These are phyloP conservation scores for Volutella citrinella DNA, from an alignment of 2,329 filamentous ascomycete genomes.

Conservation along the genomic window DNA sequence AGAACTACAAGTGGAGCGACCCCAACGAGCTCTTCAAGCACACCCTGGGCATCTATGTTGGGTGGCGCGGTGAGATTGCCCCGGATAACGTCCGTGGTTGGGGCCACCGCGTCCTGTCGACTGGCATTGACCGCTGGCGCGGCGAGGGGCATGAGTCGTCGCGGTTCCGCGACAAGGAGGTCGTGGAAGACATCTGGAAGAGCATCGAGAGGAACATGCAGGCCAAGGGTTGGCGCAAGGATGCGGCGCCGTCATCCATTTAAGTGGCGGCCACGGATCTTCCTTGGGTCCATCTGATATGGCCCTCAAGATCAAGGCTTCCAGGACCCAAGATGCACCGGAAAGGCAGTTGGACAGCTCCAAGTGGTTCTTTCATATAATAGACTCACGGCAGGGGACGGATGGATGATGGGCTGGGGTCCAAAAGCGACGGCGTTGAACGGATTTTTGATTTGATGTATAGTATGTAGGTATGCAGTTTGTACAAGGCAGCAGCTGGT, in stretches of 20 bases:
- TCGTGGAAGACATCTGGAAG: constrained; percentile 91
- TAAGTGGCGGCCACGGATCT: constrained; percentile 19
- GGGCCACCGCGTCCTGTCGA: constrained; percentile 79
- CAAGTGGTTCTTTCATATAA: constrained; percentile 15
- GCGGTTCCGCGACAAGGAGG: constrained; percentile 84
- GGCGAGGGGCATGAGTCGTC: constrained; percentile 50
- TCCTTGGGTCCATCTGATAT: too few relatives aligned
- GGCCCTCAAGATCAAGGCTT: too few relatives aligned
- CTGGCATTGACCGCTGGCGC: constrained; percentile 82
- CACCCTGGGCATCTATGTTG: constrained; percentile 82
- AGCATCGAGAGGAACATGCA: constrained; percentile 86
- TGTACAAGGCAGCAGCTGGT: constrained; percentile 8
- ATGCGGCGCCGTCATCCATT: constrained; percentile 59
- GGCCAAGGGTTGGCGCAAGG: constrained; percentile 75
- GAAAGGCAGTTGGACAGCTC: too few relatives aligned
- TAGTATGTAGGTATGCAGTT: constrained; percentile 13
- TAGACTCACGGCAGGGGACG: constrained; percentile 15
- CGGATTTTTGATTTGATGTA: constrained; percentile 16
- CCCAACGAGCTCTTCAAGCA: constrained; percentile 88
- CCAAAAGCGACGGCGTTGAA: constrained; percentile 30
- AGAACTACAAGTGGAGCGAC: constrained; percentile 93
- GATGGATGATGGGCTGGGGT: too few relatives aligned
- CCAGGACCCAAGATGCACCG: too few relatives aligned
- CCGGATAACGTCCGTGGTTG: constrained; percentile 78
- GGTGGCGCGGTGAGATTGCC: constrained; percentile 80